Evolutionary conservation across 1,139 yeast species (phyloP), one percentile per base, ranked within the genome.

Genomic region (Taphrina communis): DNA sequence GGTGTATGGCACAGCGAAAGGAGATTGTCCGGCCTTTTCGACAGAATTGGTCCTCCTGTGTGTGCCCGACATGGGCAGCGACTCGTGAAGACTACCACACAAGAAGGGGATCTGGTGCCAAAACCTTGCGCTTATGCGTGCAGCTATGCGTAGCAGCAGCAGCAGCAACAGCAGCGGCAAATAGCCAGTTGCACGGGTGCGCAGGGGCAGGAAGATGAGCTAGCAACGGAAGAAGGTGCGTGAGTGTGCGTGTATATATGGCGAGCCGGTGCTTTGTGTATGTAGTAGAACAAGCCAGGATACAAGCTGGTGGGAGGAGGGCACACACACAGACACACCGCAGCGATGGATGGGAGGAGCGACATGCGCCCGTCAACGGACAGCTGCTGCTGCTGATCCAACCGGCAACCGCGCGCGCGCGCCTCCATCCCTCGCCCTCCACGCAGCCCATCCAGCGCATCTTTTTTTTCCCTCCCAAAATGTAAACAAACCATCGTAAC

Each of bases 1-100:
- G 17, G 65, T 19, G 31, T 65, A 65, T 19, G 69, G 69, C 7
- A 59, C 58, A 17, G 69, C 53, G 53, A 57, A 57, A 63, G 62
- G 44, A 1, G 66, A 61, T 53, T 42, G 52, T 8, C 42, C 25
- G 9, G 57, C 48, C 48, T 63, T 63, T 38, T 63, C 67, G 55
- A 36, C 36, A 8, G 67, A 63, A 25, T 46, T 53, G 19, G 61
- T 31, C 31, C 67, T 42, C 48, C 52, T 42, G 39, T 63, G 67
- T 11, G 56, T 58, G 52, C 53, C 67, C 36, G 61, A 35, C 67
- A 55, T 63, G 25, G 58, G 17, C 48, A 44, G n/a, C n/a, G 48
- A 12, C 48, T 44, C 48, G 19, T 2, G 48, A 12, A 17, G 48
- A 44, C 48, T 44, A 44, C 19, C n/a, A 19, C 48, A 17, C 48